These are phyloP conservation scores for Astrocystis sublimbata DNA, from an alignment of 495 filamentous ascomycete species.

Conservation along the genomic window DNA sequence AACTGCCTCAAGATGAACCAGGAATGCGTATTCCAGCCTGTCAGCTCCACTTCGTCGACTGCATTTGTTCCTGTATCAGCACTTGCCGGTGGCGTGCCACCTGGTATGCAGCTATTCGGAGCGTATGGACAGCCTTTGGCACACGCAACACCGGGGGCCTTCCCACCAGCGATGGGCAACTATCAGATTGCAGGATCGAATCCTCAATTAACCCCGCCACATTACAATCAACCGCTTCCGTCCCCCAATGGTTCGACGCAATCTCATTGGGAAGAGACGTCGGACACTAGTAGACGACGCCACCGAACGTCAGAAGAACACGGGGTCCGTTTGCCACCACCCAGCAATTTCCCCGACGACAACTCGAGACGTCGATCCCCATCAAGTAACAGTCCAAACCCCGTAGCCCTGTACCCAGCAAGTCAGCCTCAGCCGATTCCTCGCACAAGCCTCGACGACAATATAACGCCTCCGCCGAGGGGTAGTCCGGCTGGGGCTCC, in stretches of 20 bases:
- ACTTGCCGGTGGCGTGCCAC: slow-evolving; percentile 48
- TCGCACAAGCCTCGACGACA: slow-evolving; percentile 27
- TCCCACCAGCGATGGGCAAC: too few species aligned
- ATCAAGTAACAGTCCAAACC: slow-evolving; percentile 43
- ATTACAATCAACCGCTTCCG: slow-evolving; percentile 41
- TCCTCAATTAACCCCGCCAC: slow-evolving; percentile 29
- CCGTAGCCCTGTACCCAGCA: slow-evolving; percentile 30
- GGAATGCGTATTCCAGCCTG: slow-evolving; percentile 54
- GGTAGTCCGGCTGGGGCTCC: slow-evolving; percentile 29
- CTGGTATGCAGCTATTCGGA: slow-evolving; percentile 49
- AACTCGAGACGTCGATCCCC: slow-evolving; percentile 50
- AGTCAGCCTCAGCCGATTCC: slow-evolving; percentile 21
- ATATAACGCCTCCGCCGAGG: slow-evolving; percentile 27
- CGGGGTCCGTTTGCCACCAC: slow-evolving; percentile 45
- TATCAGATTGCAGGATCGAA: slow-evolving; percentile 22
- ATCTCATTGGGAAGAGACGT: slow-evolving; percentile 33
- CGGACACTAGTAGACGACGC: slow-evolving; percentile 32
- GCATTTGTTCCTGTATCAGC: slow-evolving; percentile 54
- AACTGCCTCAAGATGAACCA: slow-evolving; percentile 54
- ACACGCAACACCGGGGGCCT: too few species aligned
- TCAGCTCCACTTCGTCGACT: slow-evolving; percentile 46
- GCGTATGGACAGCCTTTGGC: slow-evolving; percentile 52
- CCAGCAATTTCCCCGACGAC: slow-evolving; percentile 44
- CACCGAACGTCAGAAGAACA: slow-evolving; percentile 45
- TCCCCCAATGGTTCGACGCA: slow-evolving; percentile 34